These are phyloP conservation scores for Phytophthora hybrid DNA, from an alignment of 352 stramenopile species.

Conservation along the genomic window DNA sequence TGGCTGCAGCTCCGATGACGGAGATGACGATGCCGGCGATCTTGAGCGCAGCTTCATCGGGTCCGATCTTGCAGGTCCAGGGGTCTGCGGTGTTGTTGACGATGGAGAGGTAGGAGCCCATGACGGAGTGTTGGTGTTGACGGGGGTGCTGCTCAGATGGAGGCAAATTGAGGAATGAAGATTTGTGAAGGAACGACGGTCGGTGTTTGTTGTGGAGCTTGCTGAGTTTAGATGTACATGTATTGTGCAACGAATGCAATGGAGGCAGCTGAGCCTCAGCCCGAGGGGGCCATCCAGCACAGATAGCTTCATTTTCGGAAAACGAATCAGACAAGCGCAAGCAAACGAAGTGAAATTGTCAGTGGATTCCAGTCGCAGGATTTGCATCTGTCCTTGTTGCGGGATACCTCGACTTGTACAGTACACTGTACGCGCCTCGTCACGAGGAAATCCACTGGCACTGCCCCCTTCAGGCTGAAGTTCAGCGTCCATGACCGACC, in stretches of 20 bases:
- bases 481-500: too few relatives aligned
- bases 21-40: constrained; percentile 24
- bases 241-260: neutral
- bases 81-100: constrained; percentile 52
- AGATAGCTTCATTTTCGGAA: constrained; percentile 6
- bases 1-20: constrained; percentile 34
- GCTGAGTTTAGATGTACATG: constrained; percentile 1
- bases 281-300: neutral
- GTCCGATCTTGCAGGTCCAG: constrained; percentile 52
- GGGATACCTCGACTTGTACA: too few relatives aligned
- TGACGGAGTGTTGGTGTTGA: constrained; percentile 19
- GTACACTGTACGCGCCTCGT: too few relatives aligned
- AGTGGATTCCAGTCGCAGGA: neutral
- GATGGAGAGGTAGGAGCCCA: constrained; percentile 61
- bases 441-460: too few relatives aligned
- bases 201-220: neutral
- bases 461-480: too few relatives aligned
- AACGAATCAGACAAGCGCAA: constrained; percentile 4
- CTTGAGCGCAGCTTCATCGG: constrained; percentile 33
- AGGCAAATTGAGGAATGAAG: constrained; percentile 29
- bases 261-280: neutral
- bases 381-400: constrained; percentile 5
- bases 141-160: neutral
- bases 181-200: neutral
- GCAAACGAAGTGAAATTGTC: constrained; percentile 26